Evolutionary conservation across 768 basidiomycete genomes (phyloP).

Genomic region (Boletus rex-veris): DNA sequence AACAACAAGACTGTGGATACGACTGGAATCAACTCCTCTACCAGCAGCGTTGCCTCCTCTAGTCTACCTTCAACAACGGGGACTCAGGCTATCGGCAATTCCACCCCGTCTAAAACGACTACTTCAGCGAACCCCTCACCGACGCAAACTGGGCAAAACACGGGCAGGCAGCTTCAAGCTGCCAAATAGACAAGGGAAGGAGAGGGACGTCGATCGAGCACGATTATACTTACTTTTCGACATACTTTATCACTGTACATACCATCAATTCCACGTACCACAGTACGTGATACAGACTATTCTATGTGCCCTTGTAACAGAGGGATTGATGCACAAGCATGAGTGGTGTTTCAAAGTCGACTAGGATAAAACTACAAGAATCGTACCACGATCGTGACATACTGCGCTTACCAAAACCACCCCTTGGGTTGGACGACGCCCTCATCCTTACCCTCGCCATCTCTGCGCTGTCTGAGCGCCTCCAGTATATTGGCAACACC

Average conservation of each 20-base stretch:
- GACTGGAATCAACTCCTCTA: not conserved
- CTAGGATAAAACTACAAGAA: no score
- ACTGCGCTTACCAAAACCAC: slow-evolving; percentile 43
- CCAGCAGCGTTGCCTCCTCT: not conserved
- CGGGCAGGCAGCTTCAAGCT: not conserved
- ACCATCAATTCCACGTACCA: not conserved
- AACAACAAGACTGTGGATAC: not conserved
- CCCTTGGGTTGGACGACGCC: slow-evolving; percentile 48
- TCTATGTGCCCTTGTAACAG: no score
- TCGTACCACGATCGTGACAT: not conserved
- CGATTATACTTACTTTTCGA: no score
- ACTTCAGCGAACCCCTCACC: not conserved
- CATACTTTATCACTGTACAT: not conserved
- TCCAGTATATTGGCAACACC: slow-evolving; percentile 70
- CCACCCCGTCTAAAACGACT: no score
- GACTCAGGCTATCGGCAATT: not conserved
- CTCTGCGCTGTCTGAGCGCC: slow-evolving; percentile 57
- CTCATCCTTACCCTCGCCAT: slow-evolving; percentile 53
- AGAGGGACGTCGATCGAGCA: not conserved
- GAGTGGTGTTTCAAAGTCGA: no score
- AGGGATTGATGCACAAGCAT: no score
- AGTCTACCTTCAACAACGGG: not conserved
- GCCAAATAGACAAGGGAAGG: not conserved
- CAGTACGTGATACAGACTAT: no score
- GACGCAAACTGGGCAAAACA: not conserved